Evolutionary conservation across 2,329 filamentous ascomycete species (phyloP), one percentile per base, ranked within the genome.

Genomic region (Pseudofabraea citricarpa): DNA sequence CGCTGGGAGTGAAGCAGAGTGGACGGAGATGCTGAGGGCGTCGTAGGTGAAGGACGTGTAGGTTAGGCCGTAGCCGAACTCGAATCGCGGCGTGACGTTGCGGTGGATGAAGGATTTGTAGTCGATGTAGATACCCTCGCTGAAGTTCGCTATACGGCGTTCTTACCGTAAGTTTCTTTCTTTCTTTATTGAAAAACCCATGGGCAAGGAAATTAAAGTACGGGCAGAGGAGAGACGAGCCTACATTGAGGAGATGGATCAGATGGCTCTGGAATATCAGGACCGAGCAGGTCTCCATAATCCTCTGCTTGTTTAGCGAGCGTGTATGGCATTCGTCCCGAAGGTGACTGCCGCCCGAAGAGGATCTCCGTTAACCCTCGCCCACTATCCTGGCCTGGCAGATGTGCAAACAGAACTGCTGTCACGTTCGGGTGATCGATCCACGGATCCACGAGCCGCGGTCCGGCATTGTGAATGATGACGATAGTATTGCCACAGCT

Each of bases 361-460:
- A 29, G 26, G 10, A 29, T n/a, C 10, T 29, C 26, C 26, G n/a
- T 29, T 10, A 29, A 10, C 26, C 10, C 10, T 9, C n/a, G 10
- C 2, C 26, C 26, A 29, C 10, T 10, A 10, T 29, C 26, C 26
- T 29, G 26, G 26, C 26, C 26, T 9, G n/a, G 26, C 3, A 29
- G 26, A 53, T 93, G 84, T 12, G 86, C 87, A 33, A 90, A 73
- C 2, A 95, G 60, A 1, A 93, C 81, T 0, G 84, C 81, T 58
- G 87, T 87, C 49, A 95, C 78, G 18, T 77, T 79, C 1, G 84
- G 79, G 0, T 86, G 66, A 36, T 90, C 81, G 51, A 90, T 81
- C 83, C 87, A 84, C 1, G 64, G 61, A 43, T 83, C 78, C 0
- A 83, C 73, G 0, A 79, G 58, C 1, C 79, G 68, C 9, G 72